Evolutionary conservation across 2,329 filamentous ascomycete genomes (phyloP), one percentile per base, ranked within the genome.

Genomic region (Neopestalotiopsis rosae): DNA sequence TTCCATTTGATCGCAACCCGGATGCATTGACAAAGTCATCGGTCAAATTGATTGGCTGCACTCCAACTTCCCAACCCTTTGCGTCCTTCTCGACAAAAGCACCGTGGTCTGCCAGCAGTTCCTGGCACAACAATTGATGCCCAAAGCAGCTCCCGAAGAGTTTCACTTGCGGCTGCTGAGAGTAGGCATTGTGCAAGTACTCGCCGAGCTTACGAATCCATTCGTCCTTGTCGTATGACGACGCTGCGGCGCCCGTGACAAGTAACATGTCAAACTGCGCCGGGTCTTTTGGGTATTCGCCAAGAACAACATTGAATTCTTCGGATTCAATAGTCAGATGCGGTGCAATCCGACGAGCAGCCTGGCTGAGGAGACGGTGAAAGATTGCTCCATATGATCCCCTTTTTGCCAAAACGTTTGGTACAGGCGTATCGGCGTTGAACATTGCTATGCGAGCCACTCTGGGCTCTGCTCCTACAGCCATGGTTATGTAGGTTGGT

Each of bases 81-180:
- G 70, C 69, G 24, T 73, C 70, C 28, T 68, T 69, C 61, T 69
- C 68, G 17, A 69, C 68, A 1, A n/a, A 5, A 7, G 38, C 76
- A 1, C 74, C 74, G 58, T 74, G 71, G 1, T 66, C 63, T 12
- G 71, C 70, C 24, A 82, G 72, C 5, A 82, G 65, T 7, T 76
- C 74, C 56, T 79, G 74, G 65, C 76, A 78, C 3, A 81, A 67
- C 2, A 81, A 52, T 65, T 82, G 79, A 58, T 82, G 79, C 0
- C 80, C 79, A 57, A 82, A 81, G 57, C 80, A 82, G 24, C 77
- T 79, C 1, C 79, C 80, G 64, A 82, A 81, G 13, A 82, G 74
- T 62, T 77, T 79, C 61, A 81, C 70, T 2, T 66, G 65, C 1
- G 72, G 49, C 67, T 71, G 69, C 2, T 63, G 65, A 5, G 52